Conservation (phyloP, 2,329 filamentous ascomycete genomes). For the Stagonosporopsis tanaceti region DNA sequence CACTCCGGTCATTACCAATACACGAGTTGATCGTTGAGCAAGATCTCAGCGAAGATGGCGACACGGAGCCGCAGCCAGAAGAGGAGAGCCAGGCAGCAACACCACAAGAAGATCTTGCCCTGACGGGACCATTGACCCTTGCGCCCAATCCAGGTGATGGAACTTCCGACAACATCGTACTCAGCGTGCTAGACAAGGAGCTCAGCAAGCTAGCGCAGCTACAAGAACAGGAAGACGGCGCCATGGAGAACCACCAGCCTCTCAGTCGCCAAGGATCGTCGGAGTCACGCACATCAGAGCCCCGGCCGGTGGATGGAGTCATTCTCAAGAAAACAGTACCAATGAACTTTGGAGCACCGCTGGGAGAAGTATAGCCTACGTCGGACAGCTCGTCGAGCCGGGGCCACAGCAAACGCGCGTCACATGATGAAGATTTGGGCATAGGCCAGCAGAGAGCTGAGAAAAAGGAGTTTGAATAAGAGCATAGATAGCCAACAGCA, state of each 20-base stretch:
- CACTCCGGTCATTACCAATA: constrained; percentile 22
- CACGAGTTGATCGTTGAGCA: constrained; percentile 21
- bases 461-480: background rate
- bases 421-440: background rate
- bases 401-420: constrained; percentile 1
- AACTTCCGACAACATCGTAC: constrained; percentile 38
- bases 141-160: constrained; percentile 44
- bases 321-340: constrained; percentile 43
- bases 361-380: constrained; percentile 39
- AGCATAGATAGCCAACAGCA: constrained; percentile 8
- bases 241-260: constrained; percentile 27
- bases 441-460: background rate
- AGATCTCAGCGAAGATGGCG: constrained; percentile 15
- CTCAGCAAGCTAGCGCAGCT: constrained; percentile 37
- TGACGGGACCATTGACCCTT: constrained; percentile 44
- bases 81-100: constrained; percentile 25
- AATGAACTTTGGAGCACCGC: constrained; percentile 46
- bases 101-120: constrained; percentile 32
- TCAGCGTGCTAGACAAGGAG: constrained; percentile 38
- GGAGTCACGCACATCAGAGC: constrained; percentile 29
- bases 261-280: constrained; percentile 35
- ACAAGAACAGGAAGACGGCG: constrained; percentile 25
- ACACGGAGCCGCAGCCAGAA: constrained; percentile 8
- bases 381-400: background rate
- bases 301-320: constrained; percentile 44